phyloP scores from a whole-genome alignment of 1,139 yeast genomes.

The Debaryomyces robertsiae region DNA sequence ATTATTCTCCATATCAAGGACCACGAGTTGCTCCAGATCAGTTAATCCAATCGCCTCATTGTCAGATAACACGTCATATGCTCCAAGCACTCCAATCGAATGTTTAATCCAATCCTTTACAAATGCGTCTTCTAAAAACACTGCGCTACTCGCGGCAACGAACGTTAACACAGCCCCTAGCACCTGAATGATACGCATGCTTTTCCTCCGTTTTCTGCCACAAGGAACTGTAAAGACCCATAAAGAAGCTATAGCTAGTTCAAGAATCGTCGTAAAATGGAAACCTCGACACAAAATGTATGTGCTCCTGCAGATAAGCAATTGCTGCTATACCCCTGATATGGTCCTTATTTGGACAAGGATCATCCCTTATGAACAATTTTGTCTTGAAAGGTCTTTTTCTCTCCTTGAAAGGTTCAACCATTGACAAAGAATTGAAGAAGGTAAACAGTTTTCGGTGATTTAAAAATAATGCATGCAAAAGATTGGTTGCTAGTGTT shows the following conservation, averaged over 20 bases:
- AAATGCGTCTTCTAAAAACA: conserved; percentile 42
- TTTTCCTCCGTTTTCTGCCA: neutral
- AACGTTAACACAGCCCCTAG: conserved; percentile 5
- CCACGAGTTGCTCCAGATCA: conserved; percentile 28
- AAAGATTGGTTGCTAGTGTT: conserved; percentile 80
- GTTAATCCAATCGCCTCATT: conserved; percentile 31
- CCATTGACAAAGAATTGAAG: too few relatives aligned
- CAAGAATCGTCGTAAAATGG: neutral
- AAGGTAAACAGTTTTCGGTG: too few relatives aligned
- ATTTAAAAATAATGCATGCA: conserved; percentile 70
- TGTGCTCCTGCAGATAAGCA: too few relatives aligned
- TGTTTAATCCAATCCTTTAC: conserved; percentile 36
- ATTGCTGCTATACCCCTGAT: too few relatives aligned
- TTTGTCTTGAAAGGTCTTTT: too few relatives aligned
- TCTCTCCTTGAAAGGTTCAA: too few relatives aligned
- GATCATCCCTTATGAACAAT: too few relatives aligned
- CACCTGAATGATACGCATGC: conserved; percentile 6
- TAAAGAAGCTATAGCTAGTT: too few relatives aligned
- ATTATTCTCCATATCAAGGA: conserved; percentile 18
- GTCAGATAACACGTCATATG: conserved; percentile 19
- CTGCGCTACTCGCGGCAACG: conserved; percentile 19
- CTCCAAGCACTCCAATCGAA: conserved; percentile 19
- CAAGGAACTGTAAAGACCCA: too few relatives aligned
- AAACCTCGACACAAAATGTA: neutral
- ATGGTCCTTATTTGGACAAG: too few relatives aligned